Evolutionary conservation across 2,329 filamentous ascomycete genomes (phyloP), one percentile per base, ranked within the genome.

Genomic region (Hymenoscyphus fraxineus): DNA sequence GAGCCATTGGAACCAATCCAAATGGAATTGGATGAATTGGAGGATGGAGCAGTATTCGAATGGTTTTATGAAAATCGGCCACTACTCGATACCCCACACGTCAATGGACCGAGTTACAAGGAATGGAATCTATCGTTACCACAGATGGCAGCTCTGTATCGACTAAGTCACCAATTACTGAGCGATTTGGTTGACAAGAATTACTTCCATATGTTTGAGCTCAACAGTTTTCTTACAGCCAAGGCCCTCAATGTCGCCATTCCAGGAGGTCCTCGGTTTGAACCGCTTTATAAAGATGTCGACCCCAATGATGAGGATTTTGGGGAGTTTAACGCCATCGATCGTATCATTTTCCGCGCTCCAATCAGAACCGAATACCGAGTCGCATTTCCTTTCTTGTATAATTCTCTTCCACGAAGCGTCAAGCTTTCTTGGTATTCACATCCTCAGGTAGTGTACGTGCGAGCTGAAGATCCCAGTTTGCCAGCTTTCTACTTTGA

Each of bases 271-370:
- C 95, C 95, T 66, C 88, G 95, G 38, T 99, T 99, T 69, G 95
- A 99, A 78, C 95, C 95, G 31, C 78, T 99, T 22, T 99, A 97
- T 82, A 99, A 99, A 79, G 95, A 99, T 73, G 93, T 99, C 66
- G 93, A 99, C 76, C 95, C 95, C 1, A 99, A 99, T 72, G 94
- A 98, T 71, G 95, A 99, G 77, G 95, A 99, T 75, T 99, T 99
- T 78, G 95, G 95, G 78, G 95, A 99, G 78, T 99, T 99, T 83
- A 99, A 99, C 75, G 95, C 95, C 40, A 99, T 99, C 72, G 95
- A 99, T 74, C 92, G 96, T 71, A 99, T 99, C 78, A 99, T 99
- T 71, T 99, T 99, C 83, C 90, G 95, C 69, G 89, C 91, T 58
- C 93, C 94, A 0, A 96, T 98, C 69, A 88, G 94, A 71, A 99